Base-by-base conservation (phyloP, 176 grass and related monocot species). In the Lolium perenne region DNA sequence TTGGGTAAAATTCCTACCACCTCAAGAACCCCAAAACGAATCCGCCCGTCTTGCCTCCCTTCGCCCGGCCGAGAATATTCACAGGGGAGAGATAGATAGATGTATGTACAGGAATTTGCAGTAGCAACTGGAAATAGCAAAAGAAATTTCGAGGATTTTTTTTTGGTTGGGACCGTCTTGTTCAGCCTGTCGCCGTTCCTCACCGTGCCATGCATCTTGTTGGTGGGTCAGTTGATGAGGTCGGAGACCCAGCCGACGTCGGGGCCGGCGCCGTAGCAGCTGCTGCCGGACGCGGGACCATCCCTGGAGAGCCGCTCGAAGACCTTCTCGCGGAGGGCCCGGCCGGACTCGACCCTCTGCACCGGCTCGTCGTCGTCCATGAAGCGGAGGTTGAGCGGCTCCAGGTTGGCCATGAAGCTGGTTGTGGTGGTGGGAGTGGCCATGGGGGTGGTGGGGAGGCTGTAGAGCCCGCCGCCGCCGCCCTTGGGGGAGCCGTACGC, bases 201-300 rank as follows among this genome's bases (percentile, higher is more conserved):
- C 0, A 8, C 41, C 41, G 6, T 43, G 41, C 41, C 41, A 43
- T 35, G 32, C 32, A 3, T 35, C 32, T 35, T 35, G 32, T 35
- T 35, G 2, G 32, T 2, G 2, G 32, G 2, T 35, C 54, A 98
- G 76, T 94, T 93, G 48, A 96, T 90, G 41, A 98, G 72, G 11
- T 98, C 93, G 0, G 91, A 98, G 4, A 98, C 82, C 96, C 97
- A 96, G 0, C 76, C 97, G 6, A 98, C 92, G 83, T 95, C 90
- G 4, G 90, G 86, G 41, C 82, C 77, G 4, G 88, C 25, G 8
- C 15, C 3, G 40, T 9, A 13, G 6, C 17, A 1, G 67, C 22
- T 10, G 57, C 56, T 69, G 57, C 40, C 11, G 1, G 64, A 50
- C 8, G 48, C 60, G 3, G 80, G 35, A 4, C 91, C 87, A 0